Evolutionary conservation across 768 basidiomycete species (phyloP).

Genomic region (Hygrophorus russula): DNA sequence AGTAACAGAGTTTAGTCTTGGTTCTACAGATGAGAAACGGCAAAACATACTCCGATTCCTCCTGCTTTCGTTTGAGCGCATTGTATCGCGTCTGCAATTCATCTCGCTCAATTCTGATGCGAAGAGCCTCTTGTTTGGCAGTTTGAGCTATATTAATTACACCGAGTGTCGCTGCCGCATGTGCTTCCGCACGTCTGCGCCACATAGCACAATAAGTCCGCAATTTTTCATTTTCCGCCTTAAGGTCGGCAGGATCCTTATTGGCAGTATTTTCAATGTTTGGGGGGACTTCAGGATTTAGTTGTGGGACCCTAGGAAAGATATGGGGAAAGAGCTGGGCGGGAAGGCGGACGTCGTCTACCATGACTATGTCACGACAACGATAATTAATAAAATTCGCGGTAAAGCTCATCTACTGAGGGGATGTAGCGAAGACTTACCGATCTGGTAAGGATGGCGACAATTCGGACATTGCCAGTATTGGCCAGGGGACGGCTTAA

Average conservation of each 20-base stretch:
- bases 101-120: conserved; percentile 27
- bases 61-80: conserved; percentile 13
- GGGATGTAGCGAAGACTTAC: conserved; percentile 32
- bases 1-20: too few species aligned
- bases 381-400: conserved; percentile 47
- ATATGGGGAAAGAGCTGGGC: too few species aligned
- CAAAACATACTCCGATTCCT: conserved; percentile 5
- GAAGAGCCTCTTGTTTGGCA: conserved; percentile 28
- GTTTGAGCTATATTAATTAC: conserved; percentile 32
- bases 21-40: too few species aligned
- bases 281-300: too few species aligned
- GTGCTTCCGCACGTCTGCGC: conserved; percentile 38
- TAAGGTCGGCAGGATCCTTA: conserved; percentile 27
- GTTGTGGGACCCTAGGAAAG: conserved; percentile 44
- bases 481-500: conserved; percentile 31
- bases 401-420: conserved; percentile 19
- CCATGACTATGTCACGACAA: conserved; percentile 25
- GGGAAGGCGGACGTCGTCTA: too few species aligned
- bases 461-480: conserved; percentile 48
- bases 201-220: conserved; percentile 30
- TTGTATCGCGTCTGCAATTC: conserved; percentile 25
- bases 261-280: conserved; percentile 15
- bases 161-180: conserved; percentile 35
- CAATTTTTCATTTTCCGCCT: conserved; percentile 32
- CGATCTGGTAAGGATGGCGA: conserved; percentile 39